Conservation (phyloP, 257 asterid genomes). For the Mitragyna speciosa region DNA sequence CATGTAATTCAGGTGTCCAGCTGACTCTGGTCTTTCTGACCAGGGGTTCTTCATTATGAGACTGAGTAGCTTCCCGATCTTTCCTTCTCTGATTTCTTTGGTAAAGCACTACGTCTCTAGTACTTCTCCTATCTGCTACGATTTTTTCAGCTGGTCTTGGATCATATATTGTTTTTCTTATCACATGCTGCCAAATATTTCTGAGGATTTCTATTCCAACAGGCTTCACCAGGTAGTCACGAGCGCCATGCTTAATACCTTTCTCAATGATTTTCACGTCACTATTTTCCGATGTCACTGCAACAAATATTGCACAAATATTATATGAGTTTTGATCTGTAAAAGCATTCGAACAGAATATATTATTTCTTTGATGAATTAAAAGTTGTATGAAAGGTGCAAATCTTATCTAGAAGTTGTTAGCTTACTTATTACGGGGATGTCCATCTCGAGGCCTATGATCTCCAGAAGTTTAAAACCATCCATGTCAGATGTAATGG, state of each 20-base stretch:
- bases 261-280: background rate
- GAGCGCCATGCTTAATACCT: conserved; percentile 16
- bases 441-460: conserved; percentile 22
- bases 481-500: conserved; percentile 15
- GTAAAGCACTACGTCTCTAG: background rate
- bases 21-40: background rate
- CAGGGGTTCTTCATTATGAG: background rate
- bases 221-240: conserved; percentile 19
- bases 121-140: background rate
- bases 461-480: conserved; percentile 22
- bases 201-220: conserved; percentile 16
- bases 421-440: conserved; percentile 26
- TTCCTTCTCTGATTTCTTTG: background rate
- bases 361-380: background rate
- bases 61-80: background rate
- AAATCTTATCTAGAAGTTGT: too few species aligned
- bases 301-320: background rate
- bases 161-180: background rate
- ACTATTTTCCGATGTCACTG: conserved; percentile 23
- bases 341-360: background rate
- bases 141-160: background rate
- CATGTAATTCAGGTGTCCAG: conserved; percentile 3
- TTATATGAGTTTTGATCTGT: background rate
- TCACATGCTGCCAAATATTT: conserved; percentile 23
- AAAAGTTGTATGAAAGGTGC: too few species aligned